Evolutionary conservation across 1,139 yeast genomes (phyloP), one percentile per base, ranked within the genome.

Genomic region (Zygoascus sp.): DNA sequence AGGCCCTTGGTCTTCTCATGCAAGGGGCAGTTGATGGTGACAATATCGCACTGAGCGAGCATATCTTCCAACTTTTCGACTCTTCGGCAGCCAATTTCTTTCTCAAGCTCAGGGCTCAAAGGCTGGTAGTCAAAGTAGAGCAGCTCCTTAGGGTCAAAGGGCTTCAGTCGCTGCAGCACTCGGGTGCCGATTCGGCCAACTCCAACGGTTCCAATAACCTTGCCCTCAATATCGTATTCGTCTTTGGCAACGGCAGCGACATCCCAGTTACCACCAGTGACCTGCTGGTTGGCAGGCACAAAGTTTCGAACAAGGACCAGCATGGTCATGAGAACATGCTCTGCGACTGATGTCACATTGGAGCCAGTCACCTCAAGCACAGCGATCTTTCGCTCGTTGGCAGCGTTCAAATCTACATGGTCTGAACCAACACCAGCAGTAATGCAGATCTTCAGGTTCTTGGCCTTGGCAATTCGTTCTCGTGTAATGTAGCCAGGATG

Each of bases 341-440:
- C 95, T 8, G 94, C 90, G 39, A 85, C 94, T 4, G 90, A 81
- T 20, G 75, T 78, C 42, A 84, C 90, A 61, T 85, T 84, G 46
- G 90, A 81, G 5, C 94, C 94, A 30, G 95, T 85, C 47, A 84
- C 94, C 68, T 84, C 94, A 45, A 80, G 70, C 19, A 85, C 94
- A 15, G 84, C 75, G 59, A 85, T 77, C 53, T 73, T 69, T 49
- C 67, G 64, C 59, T 78, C 77, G 64, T 83, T 82, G 55, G 89
- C 88, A 56, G 86, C 86, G 56, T 75, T 74, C 59, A 85, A 74
- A 60, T 84, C 94, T 53, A 84, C 73, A 65, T 85, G 94, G 64
- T 85, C 95, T 10, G 88, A 81, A 6, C 95, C 95, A 52, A 85
- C 90, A 56, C 94, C 95, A 7, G 94, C 94, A 45, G 92, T 85